phyloP scores from a whole-genome alignment of 2,329 filamentous ascomycete genomes.

The Calcarisporium arbuscula region DNA sequence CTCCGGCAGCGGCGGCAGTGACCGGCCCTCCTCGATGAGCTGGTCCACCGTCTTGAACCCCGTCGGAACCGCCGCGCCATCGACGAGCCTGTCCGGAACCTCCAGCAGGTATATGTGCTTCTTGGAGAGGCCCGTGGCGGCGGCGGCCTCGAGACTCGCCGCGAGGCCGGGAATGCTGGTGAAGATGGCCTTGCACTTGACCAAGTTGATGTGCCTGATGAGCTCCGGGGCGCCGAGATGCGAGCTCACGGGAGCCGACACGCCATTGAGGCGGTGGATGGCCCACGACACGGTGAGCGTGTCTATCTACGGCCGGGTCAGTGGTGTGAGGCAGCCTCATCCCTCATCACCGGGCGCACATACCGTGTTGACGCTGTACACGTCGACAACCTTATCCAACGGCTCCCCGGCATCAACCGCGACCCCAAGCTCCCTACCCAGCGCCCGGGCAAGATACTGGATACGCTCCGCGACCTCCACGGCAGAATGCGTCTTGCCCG shows the following conservation, averaged over 20 bases:
- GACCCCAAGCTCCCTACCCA: constrained; percentile 62
- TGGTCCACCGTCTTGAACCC: constrained; percentile 56
- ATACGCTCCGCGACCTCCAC: constrained; percentile 59
- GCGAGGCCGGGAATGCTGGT: constrained; percentile 60
- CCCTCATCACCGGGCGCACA: constrained; percentile 1
- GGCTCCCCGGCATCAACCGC: constrained; percentile 61
- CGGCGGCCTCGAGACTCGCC: constrained; percentile 55
- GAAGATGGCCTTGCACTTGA: constrained; percentile 60
- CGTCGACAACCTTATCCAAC: constrained; percentile 68
- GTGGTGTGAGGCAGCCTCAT: no score
- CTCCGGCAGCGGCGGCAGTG: constrained; percentile 31
- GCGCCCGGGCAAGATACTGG: constrained; percentile 49
- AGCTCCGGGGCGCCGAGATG: constrained; percentile 61
- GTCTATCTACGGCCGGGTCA: constrained; percentile 58
- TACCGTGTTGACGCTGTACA: constrained; percentile 66
- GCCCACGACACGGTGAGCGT: constrained; percentile 48
- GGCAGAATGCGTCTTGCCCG: constrained; percentile 56
- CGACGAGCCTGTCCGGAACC: constrained; percentile 41
- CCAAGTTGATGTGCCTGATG: constrained; percentile 59
- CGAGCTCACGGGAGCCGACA: constrained; percentile 64
- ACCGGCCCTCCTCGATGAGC: constrained; percentile 50
- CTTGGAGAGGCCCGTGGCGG: constrained; percentile 52
- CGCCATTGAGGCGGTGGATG: constrained; percentile 59
- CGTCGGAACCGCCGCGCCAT: constrained; percentile 63
- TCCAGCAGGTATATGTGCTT: constrained; percentile 60